phyloP scores from a whole-genome alignment of 2,329 filamentous ascomycete species.

The Zymoseptoria crescenta region DNA sequence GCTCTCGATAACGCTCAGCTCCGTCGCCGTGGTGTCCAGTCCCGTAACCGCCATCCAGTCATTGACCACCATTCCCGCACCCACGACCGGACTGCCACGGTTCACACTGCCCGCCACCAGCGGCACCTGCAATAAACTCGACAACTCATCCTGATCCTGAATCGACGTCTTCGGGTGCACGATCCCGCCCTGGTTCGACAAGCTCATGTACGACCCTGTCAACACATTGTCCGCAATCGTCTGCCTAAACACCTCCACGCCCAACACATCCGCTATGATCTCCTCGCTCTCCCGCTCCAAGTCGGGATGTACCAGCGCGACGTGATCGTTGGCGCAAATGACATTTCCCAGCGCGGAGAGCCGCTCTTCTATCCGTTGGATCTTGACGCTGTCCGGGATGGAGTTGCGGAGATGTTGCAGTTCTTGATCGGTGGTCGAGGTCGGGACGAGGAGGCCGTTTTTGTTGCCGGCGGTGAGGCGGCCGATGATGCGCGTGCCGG shows the following conservation, averaged over 20 bases:
- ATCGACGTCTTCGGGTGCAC: slow-evolving; percentile 96
- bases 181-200: slow-evolving; percentile 92
- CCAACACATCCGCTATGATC: slow-evolving; percentile 89
- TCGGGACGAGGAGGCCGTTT: slow-evolving; percentile 92
- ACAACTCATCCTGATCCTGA: slow-evolving; percentile 96
- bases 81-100: slow-evolving; percentile 87
- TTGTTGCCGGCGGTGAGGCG: slow-evolving; percentile 93
- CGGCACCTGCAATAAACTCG: slow-evolving; percentile 85
- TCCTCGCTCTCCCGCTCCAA: slow-evolving; percentile 97
- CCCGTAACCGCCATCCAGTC: slow-evolving; percentile 98
- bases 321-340: slow-evolving; percentile 93
- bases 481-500: slow-evolving; percentile 91
- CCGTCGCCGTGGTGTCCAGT: slow-evolving; percentile 91
- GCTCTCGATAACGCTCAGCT: slow-evolving; percentile 90
- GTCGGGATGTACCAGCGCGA: slow-evolving; percentile 91
- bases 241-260: slow-evolving; percentile 85
- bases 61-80: slow-evolving; percentile 92
- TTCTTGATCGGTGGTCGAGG: slow-evolving; percentile 94
- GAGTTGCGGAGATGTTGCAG: slow-evolving; percentile 94
- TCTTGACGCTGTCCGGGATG: slow-evolving; percentile 82
- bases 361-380: slow-evolving; percentile 95
- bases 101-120: slow-evolving; percentile 93
- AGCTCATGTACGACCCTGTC: slow-evolving; percentile 90
- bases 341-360: slow-evolving; percentile 94
- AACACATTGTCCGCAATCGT: slow-evolving; percentile 96